phyloP scores from a whole-genome alignment of 164 flowering plant species.

The Sextonia rubra region DNA sequence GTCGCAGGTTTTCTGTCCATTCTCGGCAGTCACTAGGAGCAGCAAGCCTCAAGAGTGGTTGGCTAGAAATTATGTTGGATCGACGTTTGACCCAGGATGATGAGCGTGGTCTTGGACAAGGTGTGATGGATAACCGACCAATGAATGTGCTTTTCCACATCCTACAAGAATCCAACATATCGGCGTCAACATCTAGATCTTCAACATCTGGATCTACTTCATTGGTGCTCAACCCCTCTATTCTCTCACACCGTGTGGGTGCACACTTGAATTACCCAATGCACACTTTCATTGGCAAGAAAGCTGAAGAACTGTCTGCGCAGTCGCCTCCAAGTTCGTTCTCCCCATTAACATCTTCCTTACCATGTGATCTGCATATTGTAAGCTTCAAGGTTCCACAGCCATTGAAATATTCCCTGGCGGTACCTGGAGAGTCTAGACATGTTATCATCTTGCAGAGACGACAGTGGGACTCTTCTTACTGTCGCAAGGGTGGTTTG shows the following conservation, averaged over 20 bases:
- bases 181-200: constrained; percentile 35
- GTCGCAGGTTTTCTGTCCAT: constrained; percentile 82
- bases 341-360: constrained; percentile 63
- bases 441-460: constrained; percentile 68
- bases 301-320: constrained; percentile 49
- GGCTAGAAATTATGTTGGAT: constrained; percentile 96
- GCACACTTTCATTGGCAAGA: constrained; percentile 69
- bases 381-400: constrained; percentile 84
- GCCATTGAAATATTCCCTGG: constrained; percentile 61
- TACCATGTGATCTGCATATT: constrained; percentile 94
- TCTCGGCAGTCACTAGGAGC: constrained; percentile 85
- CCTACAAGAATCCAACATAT: constrained; percentile 61
- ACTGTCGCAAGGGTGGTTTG: constrained; percentile 52
- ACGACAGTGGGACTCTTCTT: constrained; percentile 75
- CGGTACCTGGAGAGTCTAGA: constrained; percentile 41
- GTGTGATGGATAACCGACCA: constrained; percentile 90
- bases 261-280: constrained; percentile 81
- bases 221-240: constrained; percentile 63
- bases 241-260: constrained; percentile 72
- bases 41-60: constrained; percentile 84
- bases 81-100: constrained; percentile 80
- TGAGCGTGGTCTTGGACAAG: constrained; percentile 99
- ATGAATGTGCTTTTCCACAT: constrained; percentile 84
- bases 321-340: constrained; percentile 61
- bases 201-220: constrained; percentile 34